Conservation (phyloP, 495 filamentous ascomycete genomes). For the Staphylotrichum tortipilum region DNA sequence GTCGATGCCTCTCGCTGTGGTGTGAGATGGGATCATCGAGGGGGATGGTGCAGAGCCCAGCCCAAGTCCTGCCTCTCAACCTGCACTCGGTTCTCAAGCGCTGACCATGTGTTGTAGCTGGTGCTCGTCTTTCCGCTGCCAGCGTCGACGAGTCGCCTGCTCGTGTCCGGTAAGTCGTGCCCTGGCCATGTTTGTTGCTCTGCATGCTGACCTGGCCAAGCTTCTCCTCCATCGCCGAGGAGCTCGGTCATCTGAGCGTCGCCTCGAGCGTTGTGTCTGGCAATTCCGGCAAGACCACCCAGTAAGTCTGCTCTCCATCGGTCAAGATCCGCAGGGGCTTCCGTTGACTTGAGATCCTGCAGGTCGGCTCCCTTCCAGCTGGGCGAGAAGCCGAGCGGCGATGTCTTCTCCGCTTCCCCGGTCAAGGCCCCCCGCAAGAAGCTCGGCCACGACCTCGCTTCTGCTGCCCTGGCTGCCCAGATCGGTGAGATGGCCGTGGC, state of each 20-base stretch:
- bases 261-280: background rate
- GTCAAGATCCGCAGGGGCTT: background rate
- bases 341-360: background rate
- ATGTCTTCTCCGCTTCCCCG: background rate
- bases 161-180: constrained; percentile 4
- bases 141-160: background rate
- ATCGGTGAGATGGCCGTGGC: background rate
- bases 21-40: no score
- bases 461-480: background rate
- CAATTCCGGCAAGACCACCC: background rate
- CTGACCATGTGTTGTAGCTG: background rate
- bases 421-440: background rate
- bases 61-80: no score
- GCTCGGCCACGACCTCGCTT: background rate
- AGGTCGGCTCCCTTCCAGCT: constrained; percentile 5
- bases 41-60: no score
- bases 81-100: no score
- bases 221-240: constrained; percentile 3
- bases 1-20: no score
- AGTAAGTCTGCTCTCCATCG: background rate
- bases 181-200: background rate
- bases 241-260: constrained; percentile 1
- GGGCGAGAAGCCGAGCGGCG: background rate
- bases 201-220: background rate
- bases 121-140: background rate